Base-by-base conservation (phyloP, 2,329 filamentous ascomycete species). In the Trichoderma lentiforme region DNA sequence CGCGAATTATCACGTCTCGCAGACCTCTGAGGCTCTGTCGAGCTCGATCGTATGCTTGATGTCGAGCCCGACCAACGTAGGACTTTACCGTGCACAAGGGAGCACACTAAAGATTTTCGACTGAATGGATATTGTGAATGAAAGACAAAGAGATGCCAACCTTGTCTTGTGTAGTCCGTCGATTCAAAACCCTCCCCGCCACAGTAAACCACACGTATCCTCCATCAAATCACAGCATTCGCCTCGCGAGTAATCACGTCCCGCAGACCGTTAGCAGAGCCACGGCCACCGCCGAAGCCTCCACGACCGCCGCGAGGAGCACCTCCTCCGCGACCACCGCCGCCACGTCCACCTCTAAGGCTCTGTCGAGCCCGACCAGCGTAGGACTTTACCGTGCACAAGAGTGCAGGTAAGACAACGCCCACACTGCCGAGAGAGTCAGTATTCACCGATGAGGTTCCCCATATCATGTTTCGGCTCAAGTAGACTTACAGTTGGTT, bases 261-360 rank as follows among this genome's bases (percentile, higher is more conserved):
- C 39, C 39, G 18, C 34, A 36, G 34, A 72, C 78, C 80, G 76
- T 83, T 81, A 75, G 82, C 79, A 72, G 74, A 73, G 69, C 77
- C 76, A 72, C 75, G 73, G 47, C 74, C 75, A 57, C 74, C 75
- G 58, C 75, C 74, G 63, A 73, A 74, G 32, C 73, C 73, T 73
- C 76, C 77, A 70, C 77, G 76, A 51, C 69, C 73, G 73, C 77
- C 78, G 63, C 78, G 77, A 67, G 77, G 76, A 68, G 63, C 73
- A 72, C 76, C 79, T 24, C 82, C 82, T 69, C 83, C 83, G 74
- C 77, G 75, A 64, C 77, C 74, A 74, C 75, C 75, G 63, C 78
- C 79, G 65, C 78, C 79, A 64, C 77, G 76, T 63, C 76, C 75
- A 53, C 77, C 78, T 73, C 78, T 75, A 69, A 36, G 34, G 34